A percentile compares a stretch with the other conserved stretches of the same genome.
Conservation (phyloP, 208 protist species). For the Crithidia mellificae region DNA sequence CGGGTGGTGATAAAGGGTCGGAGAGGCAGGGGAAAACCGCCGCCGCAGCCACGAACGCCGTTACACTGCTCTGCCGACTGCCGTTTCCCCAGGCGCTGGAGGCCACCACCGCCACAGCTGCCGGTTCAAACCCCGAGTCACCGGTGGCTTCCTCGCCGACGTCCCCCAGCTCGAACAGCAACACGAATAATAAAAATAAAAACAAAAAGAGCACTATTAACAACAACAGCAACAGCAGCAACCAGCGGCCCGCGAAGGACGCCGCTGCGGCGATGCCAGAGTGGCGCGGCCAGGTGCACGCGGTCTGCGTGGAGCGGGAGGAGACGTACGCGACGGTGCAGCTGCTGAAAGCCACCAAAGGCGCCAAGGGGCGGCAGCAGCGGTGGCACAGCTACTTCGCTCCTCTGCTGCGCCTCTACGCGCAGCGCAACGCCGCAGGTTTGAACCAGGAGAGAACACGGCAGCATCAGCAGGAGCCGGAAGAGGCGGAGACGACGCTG, state of each 20-base stretch:
- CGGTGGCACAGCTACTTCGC: slow-evolving; percentile 69
- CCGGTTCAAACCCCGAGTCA: not conserved
- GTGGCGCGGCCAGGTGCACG: slow-evolving; percentile 46
- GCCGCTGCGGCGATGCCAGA: not conserved
- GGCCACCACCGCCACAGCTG: not conserved
- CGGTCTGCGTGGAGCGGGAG: slow-evolving; percentile 43
- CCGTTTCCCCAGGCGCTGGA: slow-evolving; percentile 35
- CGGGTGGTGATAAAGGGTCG: not conserved
- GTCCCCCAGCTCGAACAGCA: not conserved
- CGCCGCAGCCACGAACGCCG: not conserved
- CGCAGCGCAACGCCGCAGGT: slow-evolving; percentile 1
- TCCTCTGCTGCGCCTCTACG: slow-evolving; percentile 60
- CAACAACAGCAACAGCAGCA: not conserved
- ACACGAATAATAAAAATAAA: not conserved
- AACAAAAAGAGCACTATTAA: too few relatives aligned
- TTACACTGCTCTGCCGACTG: slow-evolving; percentile 39
- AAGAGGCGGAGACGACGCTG: slow-evolving; percentile 31
- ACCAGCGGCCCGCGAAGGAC: not conserved
- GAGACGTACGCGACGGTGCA: slow-evolving; percentile 23
- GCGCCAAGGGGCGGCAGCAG: slow-evolving; percentile 44
- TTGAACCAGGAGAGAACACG: too few relatives aligned
- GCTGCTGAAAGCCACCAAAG: slow-evolving; percentile 42
- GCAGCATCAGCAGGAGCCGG: too few relatives aligned
- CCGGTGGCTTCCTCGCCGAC: slow-evolving; percentile 2
- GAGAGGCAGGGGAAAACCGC: not conserved